Percentiles rank a stretch among this genome's conserved stretches.
These are phyloP conservation scores for Trichoderma sp. DNA, from an alignment of 2,329 filamentous ascomycete genomes.

Conservation along the genomic window DNA sequence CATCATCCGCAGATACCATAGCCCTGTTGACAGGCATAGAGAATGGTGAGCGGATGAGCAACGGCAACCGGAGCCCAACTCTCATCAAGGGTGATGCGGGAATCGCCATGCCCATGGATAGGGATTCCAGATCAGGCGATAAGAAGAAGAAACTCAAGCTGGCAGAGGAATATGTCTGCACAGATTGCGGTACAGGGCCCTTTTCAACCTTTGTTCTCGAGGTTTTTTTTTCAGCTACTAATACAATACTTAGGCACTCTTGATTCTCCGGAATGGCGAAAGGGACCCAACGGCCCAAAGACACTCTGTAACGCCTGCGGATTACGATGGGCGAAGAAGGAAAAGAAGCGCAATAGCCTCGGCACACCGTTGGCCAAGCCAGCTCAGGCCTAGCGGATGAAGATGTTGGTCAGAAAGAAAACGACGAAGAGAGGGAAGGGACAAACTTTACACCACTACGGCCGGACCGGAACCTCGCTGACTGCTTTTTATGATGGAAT, in stretches of 20 bases:
- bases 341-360: conserved; percentile 62
- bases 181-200: conserved; percentile 68
- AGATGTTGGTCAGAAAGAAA: background rate
- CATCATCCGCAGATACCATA: conserved; percentile 72
- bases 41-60: conserved; percentile 87
- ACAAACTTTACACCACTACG: background rate
- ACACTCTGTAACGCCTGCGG: conserved; percentile 96
- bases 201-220: background rate
- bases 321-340: conserved; percentile 71
- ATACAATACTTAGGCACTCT: conserved; percentile 57
- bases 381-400: background rate
- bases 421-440: background rate
- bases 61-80: conserved; percentile 75
- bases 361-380: background rate
- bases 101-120: conserved; percentile 77
- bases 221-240: background rate
- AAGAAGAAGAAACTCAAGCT: conserved; percentile 88
- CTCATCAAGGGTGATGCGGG: conserved; percentile 83
- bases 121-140: conserved; percentile 67
- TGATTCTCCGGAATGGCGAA: conserved; percentile 94
- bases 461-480: background rate
- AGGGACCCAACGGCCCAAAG: conserved; percentile 88
- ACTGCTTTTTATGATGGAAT: conserved; percentile 1
- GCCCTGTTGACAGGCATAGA: conserved; percentile 90
- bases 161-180: conserved; percentile 88